Conservation (phyloP, 2,329 filamentous ascomycete genomes). For the Amauroascus verrucosus region DNA sequence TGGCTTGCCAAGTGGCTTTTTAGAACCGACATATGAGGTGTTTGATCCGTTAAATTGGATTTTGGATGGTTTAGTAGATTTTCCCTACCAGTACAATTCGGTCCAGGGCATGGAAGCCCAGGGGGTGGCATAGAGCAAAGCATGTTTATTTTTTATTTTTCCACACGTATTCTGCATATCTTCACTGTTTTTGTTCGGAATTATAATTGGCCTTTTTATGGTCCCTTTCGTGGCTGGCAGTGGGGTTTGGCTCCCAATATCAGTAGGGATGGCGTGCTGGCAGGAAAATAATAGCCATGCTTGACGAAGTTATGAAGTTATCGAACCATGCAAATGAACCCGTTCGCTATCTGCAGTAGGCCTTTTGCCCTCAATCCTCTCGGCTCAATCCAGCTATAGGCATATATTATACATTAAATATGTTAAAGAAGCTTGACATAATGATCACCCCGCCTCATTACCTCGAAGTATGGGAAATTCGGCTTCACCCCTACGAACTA, state of each 20-base stretch:
- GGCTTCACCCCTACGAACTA: background rate
- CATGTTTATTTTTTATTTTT: background rate
- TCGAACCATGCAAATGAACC: too few relatives aligned
- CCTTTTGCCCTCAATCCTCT: too few relatives aligned
- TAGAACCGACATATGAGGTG: conserved; percentile 67
- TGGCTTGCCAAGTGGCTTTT: conserved; percentile 41
- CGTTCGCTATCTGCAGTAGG: too few relatives aligned
- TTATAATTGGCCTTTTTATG: background rate
- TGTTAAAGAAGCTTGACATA: too few relatives aligned
- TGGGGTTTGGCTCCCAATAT: background rate
- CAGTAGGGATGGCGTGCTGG: background rate
- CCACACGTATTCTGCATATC: background rate
- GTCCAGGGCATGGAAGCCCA: conserved; percentile 39
- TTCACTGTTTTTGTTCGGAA: background rate
- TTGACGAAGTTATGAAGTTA: background rate
- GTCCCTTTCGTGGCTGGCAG: background rate
- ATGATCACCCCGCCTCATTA: too few relatives aligned
- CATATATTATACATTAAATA: too few relatives aligned
- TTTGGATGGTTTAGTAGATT: conserved; percentile 72
- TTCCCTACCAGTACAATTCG: conserved; percentile 59
- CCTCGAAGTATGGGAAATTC: too few relatives aligned
- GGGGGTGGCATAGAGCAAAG: conserved; percentile 26
- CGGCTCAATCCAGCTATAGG: too few relatives aligned
- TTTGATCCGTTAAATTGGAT: conserved; percentile 93
- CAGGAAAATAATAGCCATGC: background rate